phyloP scores from a whole-genome alignment of 495 filamentous ascomycete species.

The Neurospora intermedia region DNA sequence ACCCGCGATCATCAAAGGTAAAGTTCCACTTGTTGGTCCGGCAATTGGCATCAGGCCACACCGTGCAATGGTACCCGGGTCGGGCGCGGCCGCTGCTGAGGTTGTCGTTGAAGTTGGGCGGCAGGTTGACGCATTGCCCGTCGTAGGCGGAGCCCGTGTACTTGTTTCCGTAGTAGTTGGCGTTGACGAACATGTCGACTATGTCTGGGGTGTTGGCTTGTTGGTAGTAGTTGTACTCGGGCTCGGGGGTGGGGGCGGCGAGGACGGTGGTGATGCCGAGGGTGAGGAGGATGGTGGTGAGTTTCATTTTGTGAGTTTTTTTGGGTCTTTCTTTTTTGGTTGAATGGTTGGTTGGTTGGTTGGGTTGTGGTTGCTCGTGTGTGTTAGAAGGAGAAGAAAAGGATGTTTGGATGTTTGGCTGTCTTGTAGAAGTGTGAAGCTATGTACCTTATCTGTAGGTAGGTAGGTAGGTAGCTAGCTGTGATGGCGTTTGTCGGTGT shows the following conservation, averaged over 20 bases:
- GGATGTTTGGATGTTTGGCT: neutral
- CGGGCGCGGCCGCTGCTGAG: conserved; percentile 7
- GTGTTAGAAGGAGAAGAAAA: too few relatives aligned
- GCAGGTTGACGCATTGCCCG: conserved; percentile 9
- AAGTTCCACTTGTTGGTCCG: conserved; percentile 1
- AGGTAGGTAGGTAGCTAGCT: neutral
- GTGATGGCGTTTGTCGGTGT: neutral
- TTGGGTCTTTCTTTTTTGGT: neutral
- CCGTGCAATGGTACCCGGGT: conserved; percentile 7
- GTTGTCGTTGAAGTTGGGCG: conserved; percentile 8
- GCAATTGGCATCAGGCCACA: conserved; percentile 12
- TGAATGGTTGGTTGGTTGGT: too few relatives aligned
- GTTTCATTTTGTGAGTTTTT: conserved; percentile 11
- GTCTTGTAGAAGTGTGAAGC: neutral
- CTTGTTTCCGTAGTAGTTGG: conserved; percentile 39
- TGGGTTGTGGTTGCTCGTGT: too few relatives aligned
- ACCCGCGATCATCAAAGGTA: neutral
- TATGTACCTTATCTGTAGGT: neutral
- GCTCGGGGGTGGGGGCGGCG: neutral
- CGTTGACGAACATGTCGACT: conserved; percentile 14
- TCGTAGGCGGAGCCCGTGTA: conserved; percentile 7
- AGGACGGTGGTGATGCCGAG: neutral
- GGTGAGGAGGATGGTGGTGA: conserved; percentile 6
- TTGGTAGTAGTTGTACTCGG: too few relatives aligned
- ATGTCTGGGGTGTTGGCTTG: neutral